A percentile compares a stretch with the other conserved stretches of the same genome.
Evolutionary conservation across 2,329 filamentous ascomycete genomes (phyloP).

Genomic region (Cordyceps farinosa): DNA sequence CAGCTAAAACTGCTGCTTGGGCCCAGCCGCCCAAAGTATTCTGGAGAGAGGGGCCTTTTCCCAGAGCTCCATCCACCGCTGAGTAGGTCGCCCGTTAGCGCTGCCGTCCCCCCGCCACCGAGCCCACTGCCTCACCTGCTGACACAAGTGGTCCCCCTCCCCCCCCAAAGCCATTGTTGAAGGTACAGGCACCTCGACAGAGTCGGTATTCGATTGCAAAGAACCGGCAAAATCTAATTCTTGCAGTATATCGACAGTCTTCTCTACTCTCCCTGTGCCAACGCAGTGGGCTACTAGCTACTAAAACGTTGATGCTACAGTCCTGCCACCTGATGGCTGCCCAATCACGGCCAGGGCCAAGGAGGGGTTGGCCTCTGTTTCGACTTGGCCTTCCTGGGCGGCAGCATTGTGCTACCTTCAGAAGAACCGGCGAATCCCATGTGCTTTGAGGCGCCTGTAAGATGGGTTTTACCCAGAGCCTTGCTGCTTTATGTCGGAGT

Average conservation of each 20-base stretch:
- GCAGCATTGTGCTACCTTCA: background rate
- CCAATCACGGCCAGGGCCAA: conserved; percentile 1
- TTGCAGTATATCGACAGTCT: background rate
- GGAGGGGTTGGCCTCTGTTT: background rate
- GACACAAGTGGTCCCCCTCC: background rate
- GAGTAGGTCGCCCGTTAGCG: background rate
- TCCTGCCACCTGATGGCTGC: conserved; percentile 1
- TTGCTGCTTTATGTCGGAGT: too few relatives aligned
- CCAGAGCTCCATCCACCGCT: background rate
- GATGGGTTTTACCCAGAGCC: too few relatives aligned
- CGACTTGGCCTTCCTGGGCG: background rate
- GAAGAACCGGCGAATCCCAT: background rate
- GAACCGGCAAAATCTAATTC: background rate
- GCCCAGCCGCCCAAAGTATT: background rate
- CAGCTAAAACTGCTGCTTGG: background rate
- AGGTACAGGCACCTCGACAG: too few relatives aligned
- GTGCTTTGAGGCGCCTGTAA: background rate
- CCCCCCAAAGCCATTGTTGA: background rate
- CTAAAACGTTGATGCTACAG: background rate
- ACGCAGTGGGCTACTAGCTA: background rate
- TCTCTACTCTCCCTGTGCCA: background rate
- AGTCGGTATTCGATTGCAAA: background rate
- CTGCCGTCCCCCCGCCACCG: conserved; percentile 8
- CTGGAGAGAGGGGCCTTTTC: background rate
- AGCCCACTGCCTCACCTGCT: conserved; percentile 3